Evolutionary conservation across 805 yeast species (phyloP).

Genomic region (Candida berthetii): DNA sequence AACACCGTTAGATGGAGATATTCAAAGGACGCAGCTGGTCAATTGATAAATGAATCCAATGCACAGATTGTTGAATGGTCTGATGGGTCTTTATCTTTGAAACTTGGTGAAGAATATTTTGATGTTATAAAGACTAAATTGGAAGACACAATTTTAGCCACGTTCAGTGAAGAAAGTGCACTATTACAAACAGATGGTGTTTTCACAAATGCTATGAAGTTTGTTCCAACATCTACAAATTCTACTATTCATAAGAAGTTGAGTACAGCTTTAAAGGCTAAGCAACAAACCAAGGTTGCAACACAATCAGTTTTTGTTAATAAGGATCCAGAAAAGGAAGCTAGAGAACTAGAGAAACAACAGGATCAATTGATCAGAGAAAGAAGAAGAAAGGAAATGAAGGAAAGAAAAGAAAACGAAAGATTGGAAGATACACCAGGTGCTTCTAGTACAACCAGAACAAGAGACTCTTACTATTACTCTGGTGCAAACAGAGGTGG

Average conservation of each 20-base stretch:
- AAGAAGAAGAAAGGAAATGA: conserved; percentile 56
- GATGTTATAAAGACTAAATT: conserved; percentile 64
- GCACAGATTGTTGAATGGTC: conserved; percentile 91
- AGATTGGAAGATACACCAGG: conserved; percentile 35
- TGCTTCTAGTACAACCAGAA: conserved; percentile 22
- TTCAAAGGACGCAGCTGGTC: conserved; percentile 48
- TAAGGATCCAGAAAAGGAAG: conserved; percentile 66
- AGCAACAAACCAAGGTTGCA: conserved; percentile 25
- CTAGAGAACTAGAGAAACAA: conserved; percentile 59
- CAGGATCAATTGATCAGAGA: conserved; percentile 60
- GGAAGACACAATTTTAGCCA: conserved; percentile 66
- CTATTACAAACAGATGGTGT: conserved; percentile 64
- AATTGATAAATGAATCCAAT: conserved; percentile 76
- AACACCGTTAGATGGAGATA: conserved; percentile 95
- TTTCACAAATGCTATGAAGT: conserved; percentile 58
- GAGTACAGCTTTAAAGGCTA: conserved; percentile 55
- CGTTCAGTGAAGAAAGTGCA: conserved; percentile 65
- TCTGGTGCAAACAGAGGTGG: conserved; percentile 8
- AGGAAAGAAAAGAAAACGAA: conserved; percentile 49
- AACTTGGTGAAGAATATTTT: conserved; percentile 81
- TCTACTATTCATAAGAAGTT: conserved; percentile 78
- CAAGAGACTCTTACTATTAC: conserved; percentile 12
- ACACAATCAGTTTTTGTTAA: conserved; percentile 33
- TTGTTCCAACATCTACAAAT: conserved; percentile 87
- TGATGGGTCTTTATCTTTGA: conserved; percentile 83